Evolutionary conservation across 345 rosid species (phyloP), one percentile per base, ranked within the genome.

Genomic region (Eucalyptus guilfoylei): DNA sequence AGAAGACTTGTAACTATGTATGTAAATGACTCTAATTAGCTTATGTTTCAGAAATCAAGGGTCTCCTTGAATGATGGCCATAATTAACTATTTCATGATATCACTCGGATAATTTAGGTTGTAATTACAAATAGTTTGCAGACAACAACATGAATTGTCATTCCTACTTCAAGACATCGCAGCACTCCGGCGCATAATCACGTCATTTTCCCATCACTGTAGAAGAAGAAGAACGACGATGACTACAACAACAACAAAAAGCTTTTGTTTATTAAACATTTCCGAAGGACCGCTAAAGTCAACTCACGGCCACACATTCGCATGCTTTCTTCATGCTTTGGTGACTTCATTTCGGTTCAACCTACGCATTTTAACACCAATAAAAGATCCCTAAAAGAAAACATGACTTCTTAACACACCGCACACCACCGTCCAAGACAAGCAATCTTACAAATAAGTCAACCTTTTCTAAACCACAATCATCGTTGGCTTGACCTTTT

Each of bases 101-200:
- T 21, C 14, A 6, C 0, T 37, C 45, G 0, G 1, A 76, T 76
- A 76, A 37, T 19, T 4, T 11, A 37, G 28, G 47, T 37, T 44
- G 42, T 76, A 11, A 44, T 37, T 10, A 21, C 1, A 0, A 19
- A 76, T 76, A 6, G 15, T 11, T 76, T 10, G 9, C 3, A 76
- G 3, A 37, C 47, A 11, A 37, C 28, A 76, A 76, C 47, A 37
- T 26, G 47, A 76, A 40, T 76, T 3, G 28, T 2, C 47, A 6
- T 7, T 76, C 83, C 47, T 76, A 37, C 83, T 37, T 76, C 0
- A 0, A 0, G 28, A 37, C 14, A 9, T 37, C 0, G 5, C 28
- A 17, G 83, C 83, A 76, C 28, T 0, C 83, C 15, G 5, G 28
- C 3, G 0, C 28, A 21, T 37, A 37, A 16, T 40, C 28, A 0